Base-by-base conservation (phyloP, 148 eudicot species). In the Cornus florida region DNA sequence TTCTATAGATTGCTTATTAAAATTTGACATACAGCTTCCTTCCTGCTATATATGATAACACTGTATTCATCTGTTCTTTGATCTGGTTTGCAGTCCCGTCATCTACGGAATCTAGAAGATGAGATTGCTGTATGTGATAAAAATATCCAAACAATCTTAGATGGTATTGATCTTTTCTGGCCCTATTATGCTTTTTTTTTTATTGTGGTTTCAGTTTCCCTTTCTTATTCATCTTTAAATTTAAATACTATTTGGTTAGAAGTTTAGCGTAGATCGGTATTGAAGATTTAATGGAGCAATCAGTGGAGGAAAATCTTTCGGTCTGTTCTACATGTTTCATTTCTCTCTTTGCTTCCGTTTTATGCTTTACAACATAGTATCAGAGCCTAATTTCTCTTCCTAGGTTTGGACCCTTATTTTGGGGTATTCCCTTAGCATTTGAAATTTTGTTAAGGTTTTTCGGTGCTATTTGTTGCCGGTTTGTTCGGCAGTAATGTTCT, bases 51-150 rank as follows among this genome's bases (percentile, higher is more conserved):
- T 32, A 22, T 65, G n/a, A 16, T 32, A 38, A 38, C 24, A 60
- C 33, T 5, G 19, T 39, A 43, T 70, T 69, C 32, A 69, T 35
- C n/a, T 71, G 11, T 53, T 46, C 57, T 33, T 64, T 24, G 19
- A 62, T 77, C 68, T 39, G 57, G 56, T 59, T 77, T 83, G 84
- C 82, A 90, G 93, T 77, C 88, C 73, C 78, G 80, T 62, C 90
- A 87, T 72, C 68, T 38, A 22, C 85, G 91, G 60, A 79, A 35
- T 71, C 80, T 80, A 43, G 84, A 66, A 69, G 93, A 89, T 83
- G 84, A 87, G 43, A 71, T 90, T 68, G 89, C 91, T 33, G 41
- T 78, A 43, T 87, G 90, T 81, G 88, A 88, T n/a, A 81, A 80
- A 86, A 73, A 75, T 69, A 87, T 89, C 64, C 86, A 86, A 59